phyloP scores from a whole-genome alignment of 1,284 basidiomycete genomes.

The Cutaneotrichosporon cutaneum region DNA sequence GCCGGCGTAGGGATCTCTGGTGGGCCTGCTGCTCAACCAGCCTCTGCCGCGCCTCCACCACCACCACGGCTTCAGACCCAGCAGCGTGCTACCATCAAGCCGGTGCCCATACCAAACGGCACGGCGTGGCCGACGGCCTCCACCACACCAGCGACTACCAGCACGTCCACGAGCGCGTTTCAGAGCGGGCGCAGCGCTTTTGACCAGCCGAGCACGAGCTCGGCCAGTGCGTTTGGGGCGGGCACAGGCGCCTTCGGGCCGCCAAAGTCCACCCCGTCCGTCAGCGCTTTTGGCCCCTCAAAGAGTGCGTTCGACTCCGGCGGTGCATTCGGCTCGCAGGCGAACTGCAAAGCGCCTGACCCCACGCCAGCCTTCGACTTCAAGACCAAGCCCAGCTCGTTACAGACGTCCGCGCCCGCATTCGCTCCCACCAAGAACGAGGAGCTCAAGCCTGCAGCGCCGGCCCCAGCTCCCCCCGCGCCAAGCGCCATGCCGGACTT shows the following conservation, averaged over 20 bases:
- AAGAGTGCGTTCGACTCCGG: neutral
- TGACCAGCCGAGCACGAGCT: neutral
- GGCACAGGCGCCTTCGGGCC: neutral
- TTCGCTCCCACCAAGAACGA: neutral
- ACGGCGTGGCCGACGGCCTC: neutral
- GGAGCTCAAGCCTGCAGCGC: neutral
- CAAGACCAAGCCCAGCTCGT: conserved; percentile 1
- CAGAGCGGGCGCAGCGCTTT: neutral
- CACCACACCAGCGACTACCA: neutral
- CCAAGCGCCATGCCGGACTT: neutral
- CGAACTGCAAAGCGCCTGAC: neutral
- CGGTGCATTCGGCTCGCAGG: neutral
- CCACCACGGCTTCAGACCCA: neutral
- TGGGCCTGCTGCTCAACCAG: conserved; percentile 14
- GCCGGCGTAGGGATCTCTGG: conserved; percentile 40
- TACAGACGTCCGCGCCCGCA: neutral
- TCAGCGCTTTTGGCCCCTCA: neutral
- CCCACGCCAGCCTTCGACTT: conserved; percentile 1
- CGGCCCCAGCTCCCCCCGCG: neutral
- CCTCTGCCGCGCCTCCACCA: neutral
- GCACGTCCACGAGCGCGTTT: neutral
- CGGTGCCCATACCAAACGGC: neutral
- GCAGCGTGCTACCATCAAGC: neutral
- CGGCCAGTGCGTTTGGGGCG: neutral
- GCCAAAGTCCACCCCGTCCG: neutral